Percentiles rank a stretch among this genome's conserved stretches.
These are phyloP conservation scores for Herpotrichia juniperi DNA, from an alignment of 2,329 filamentous ascomycete species.

Conservation along the genomic window DNA sequence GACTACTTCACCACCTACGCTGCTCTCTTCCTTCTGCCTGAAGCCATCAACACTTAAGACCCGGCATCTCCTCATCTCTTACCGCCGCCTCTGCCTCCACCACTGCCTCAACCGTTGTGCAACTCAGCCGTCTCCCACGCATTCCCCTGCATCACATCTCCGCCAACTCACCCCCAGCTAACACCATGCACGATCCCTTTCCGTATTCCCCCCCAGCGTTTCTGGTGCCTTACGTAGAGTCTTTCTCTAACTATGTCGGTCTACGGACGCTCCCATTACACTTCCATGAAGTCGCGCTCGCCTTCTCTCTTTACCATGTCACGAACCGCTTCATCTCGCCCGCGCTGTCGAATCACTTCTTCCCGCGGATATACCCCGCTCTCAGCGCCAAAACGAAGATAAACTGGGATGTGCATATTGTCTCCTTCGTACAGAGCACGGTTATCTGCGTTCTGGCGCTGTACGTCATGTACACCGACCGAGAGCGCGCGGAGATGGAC, in stretches of 20 bases:
- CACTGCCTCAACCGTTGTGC: neutral
- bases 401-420: conserved; percentile 87
- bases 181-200: conserved; percentile 75
- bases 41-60: neutral
- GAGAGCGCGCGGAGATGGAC: conserved; percentile 70
- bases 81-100: neutral
- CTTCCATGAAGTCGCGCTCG: conserved; percentile 75
- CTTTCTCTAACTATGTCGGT: conserved; percentile 66
- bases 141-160: conserved; percentile 16
- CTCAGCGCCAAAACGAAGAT: conserved; percentile 69
- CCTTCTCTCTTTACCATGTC: conserved; percentile 71
- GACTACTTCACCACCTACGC: neutral
- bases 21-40: neutral
- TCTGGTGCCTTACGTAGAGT: conserved; percentile 63
- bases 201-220: conserved; percentile 64
- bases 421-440: conserved; percentile 78
- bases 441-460: conserved; percentile 76
- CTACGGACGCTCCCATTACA: conserved; percentile 75
- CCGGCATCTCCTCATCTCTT: neutral
- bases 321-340: conserved; percentile 73
- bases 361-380: conserved; percentile 67
- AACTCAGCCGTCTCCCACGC: conserved; percentile 15
- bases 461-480: conserved; percentile 71
- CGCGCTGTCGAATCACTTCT: conserved; percentile 65
- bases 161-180: conserved; percentile 6